These are phyloP conservation scores for Diplodia seriata DNA, from an alignment of 2,329 filamentous ascomycete genomes.

Conservation along the genomic window DNA sequence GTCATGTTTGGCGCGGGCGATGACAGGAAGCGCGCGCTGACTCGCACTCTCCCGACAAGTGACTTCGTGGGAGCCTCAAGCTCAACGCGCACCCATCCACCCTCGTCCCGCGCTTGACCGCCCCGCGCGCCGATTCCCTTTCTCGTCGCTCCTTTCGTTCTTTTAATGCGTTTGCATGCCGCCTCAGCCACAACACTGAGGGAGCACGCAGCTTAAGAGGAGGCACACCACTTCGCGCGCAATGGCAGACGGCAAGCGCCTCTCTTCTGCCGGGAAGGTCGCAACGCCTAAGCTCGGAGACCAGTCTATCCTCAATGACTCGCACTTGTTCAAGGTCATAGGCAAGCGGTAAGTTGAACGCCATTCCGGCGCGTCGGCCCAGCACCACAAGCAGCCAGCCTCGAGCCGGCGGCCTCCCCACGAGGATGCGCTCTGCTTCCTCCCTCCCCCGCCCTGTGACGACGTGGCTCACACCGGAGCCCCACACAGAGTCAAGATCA, in stretches of 20 bases:
- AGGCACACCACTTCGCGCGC: slow-evolving; percentile 31
- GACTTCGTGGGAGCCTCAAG: slow-evolving; percentile 33
- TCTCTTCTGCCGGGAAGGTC: slow-evolving; percentile 61
- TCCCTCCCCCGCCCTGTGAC: slow-evolving; percentile 14
- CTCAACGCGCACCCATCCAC: slow-evolving; percentile 35
- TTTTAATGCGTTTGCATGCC: slow-evolving; percentile 47
- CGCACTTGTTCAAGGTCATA: slow-evolving; percentile 63
- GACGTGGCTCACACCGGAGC: slow-evolving; percentile 17
- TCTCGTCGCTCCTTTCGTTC: slow-evolving; percentile 52
- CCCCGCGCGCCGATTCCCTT: slow-evolving; percentile 37
- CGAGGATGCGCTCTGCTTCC: slow-evolving; percentile 4
- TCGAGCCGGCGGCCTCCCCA: slow-evolving; percentile 13
- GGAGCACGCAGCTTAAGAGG: slow-evolving; percentile 34
- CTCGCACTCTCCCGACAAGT: slow-evolving; percentile 32
- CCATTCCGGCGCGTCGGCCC: slow-evolving; percentile 1
- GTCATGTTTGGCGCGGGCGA: slow-evolving; percentile 11
- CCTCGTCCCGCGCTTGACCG: slow-evolving; percentile 36
- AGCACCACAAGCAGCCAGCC: not conserved
- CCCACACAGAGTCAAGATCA: slow-evolving; percentile 62
- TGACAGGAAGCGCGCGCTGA: slow-evolving; percentile 25
- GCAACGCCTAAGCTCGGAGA: slow-evolving; percentile 57
- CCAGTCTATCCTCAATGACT: slow-evolving; percentile 34
- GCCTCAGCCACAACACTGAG: slow-evolving; percentile 30
- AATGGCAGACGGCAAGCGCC: slow-evolving; percentile 67
- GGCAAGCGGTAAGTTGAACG: slow-evolving; percentile 63